Base-by-base conservation (phyloP, 2,329 filamentous ascomycete species). In the Alternaria sp. region DNA sequence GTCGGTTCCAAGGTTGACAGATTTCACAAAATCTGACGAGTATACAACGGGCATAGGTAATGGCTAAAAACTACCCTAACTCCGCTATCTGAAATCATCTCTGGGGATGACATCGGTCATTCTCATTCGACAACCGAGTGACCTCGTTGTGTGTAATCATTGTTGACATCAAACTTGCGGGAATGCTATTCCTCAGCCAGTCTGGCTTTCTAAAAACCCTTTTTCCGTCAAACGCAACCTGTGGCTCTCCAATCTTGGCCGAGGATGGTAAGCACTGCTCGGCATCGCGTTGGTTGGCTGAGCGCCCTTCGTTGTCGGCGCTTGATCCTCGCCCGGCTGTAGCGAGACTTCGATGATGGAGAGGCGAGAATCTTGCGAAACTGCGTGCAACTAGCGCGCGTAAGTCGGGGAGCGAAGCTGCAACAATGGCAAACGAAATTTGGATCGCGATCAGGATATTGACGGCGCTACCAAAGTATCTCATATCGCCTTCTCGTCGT, bases 391-490 rank as follows among this genome's bases (percentile, higher is more conserved):
- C 26, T 23, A 74, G 49, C 2, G 72, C 74, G 13, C 72, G 66
- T 5, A 76, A 21, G 51, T 76, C 74, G 3, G 73, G 74, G 10
- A 74, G 60, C 8, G 68, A 73, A 7, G 74, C 73, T 2, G 73
- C 74, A 9, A 74, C 56, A 26, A 76, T 74, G 2, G 71, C 73
- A 12, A 75, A 59, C 2, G 63, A 65, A 8, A 76, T 67, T 36
- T 76, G 72, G 15, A 75, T 70, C 4, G 72, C 68, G 43, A 74
- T 60, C 25, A 75, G 68, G 21, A 75, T 59, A 23, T 75, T 76
- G 56, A 75, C 74, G 1, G 68, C 65, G 4, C 62, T 65, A 12
- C 74, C 74, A 40, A 76, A 75, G 43, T 76, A 75, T 6, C 49
- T 61, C 11, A 62, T 46, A 6, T 66, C 64, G 11, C 61, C 60